Base-by-base conservation (phyloP, 495 filamentous ascomycete species). In the Tuber umbilicatum region DNA sequence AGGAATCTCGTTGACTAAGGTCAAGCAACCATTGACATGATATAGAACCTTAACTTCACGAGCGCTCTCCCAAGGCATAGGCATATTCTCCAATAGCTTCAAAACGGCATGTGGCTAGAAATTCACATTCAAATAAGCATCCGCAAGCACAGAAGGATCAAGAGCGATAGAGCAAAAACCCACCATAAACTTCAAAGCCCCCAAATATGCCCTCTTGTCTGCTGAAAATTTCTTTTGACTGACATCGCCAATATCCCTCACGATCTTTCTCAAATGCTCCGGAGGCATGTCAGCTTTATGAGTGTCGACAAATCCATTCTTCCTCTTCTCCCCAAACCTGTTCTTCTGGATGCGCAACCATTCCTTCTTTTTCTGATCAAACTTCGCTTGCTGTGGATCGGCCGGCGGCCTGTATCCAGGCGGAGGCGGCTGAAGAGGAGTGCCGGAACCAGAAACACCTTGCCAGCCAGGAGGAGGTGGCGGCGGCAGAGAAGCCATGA, bases 241-340 rank as follows among this genome's bases (percentile, higher is more conserved):
- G 67, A 99, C 95, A 86, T 99, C 96, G 76, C 96, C 96, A 82
- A 99, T 98, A 84, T 99, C 96, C 84, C 91, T 93, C 70, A 99
- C 93, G 76, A 97, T 97, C 86, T 99, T 99, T 75, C 96, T 93
- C 81, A 98, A 83, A 89, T 99, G 96, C 86, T 98, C 94, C 5
- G 94, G 93, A 0, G 96, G 96, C 94, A 99, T 97, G 82, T 99
- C 96, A 12, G 93, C 93, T 87, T 99, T 99, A 83, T 98, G 94
- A 35, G 94, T 97, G 84, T 98, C 94, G 10, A 98, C 92, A 78
- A 96, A 97, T 4, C 96, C 96, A 9, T 90, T 93, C 84, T 97
- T 97, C 73, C 95, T 87, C 87, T 97, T 97, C 87, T 99, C 96
- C 70, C 93, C 92, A 78, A 98, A 99, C 68, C 96, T 91, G 82